Base-by-base conservation (phyloP, 1,284 basidiomycete genomes). In the Ceratobasidium sp. region DNA sequence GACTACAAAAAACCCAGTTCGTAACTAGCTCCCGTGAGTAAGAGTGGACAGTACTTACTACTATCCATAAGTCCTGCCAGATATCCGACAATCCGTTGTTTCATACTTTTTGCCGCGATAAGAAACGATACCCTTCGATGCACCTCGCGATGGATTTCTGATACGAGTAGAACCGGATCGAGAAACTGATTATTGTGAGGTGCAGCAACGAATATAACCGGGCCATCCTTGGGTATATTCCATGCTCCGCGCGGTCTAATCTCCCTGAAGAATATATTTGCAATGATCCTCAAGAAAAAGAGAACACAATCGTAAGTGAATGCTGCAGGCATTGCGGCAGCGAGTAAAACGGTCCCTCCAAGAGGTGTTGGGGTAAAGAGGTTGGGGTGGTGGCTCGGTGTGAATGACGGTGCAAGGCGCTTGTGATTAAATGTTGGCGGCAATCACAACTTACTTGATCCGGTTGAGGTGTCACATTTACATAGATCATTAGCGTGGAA, bases 171-270 rank as follows among this genome's bases (percentile, higher is more conserved):
- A 57, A 99, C 83, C 8, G 98, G 96, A 80, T 99, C 98, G 70
- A 99, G 88, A 82, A 99, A 99, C 84, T 97, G 95, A 81, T 99
- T 99, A 80, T 94, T 92, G 82, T 99, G 98, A 21, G 98, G 98
- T 14, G 95, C 98, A 59, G 88, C 95, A 64, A 98, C 97, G 82
- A 99, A 98, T 79, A 99, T 96, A 76, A 98, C 89, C 7, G 98
- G 94, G 0, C 96, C 98, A 76, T 94, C 88, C 74, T 87, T 86
- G 43, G 98, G 98, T 67, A 99, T 95, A 79, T 98, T 93, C 87
- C 93, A 98, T 49, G 96, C 92, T 63, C 98, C 95, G 81, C 98
- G 87, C 1, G 96, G 95, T 76, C 96, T 88, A 78, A 99, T 92
- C 83, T 99, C 97, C 75, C 98, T 87, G 85, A 99, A 99, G 87